phyloP scores from a whole-genome alignment of 2,329 filamentous ascomycete genomes.

The Rutstroemia sp. region DNA sequence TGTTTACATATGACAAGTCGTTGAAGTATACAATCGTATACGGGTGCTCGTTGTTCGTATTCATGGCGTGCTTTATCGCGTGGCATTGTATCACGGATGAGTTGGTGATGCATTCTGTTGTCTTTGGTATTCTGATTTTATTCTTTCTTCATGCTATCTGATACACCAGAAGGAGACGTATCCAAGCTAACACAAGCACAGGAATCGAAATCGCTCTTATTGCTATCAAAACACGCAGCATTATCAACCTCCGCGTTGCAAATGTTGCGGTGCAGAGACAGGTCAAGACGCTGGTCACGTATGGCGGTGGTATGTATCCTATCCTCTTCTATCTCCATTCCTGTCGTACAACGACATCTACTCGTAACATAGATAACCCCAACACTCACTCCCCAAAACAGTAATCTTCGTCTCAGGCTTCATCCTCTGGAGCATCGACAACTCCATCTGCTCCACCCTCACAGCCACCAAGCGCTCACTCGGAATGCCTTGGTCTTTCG shows the following conservation, averaged over 20 bases:
- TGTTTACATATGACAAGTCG: conserved; percentile 39
- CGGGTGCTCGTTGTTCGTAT: conserved; percentile 34
- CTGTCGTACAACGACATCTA: too few relatives aligned
- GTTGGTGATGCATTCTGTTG: conserved; percentile 12
- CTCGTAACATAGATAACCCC: too few relatives aligned
- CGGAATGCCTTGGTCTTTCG: conserved; percentile 47
- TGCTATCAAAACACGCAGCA: conserved; percentile 20
- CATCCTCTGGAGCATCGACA: conserved; percentile 50
- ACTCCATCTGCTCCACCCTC: conserved; percentile 43
- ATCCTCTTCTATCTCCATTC: too few relatives aligned
- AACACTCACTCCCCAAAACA: neutral
- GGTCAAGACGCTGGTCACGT: conserved; percentile 19
- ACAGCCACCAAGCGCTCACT: conserved; percentile 37
- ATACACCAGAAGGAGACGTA: too few relatives aligned
- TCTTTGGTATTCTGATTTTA: conserved; percentile 15
- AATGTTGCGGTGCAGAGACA: conserved; percentile 19
- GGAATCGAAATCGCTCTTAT: conserved; percentile 18
- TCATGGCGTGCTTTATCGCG: conserved; percentile 37
- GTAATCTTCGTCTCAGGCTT: conserved; percentile 39
- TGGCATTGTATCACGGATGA: conserved; percentile 22
- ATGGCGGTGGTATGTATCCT: conserved; percentile 19
- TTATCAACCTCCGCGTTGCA: conserved; percentile 22
- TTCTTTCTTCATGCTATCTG: neutral
- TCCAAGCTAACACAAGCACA: neutral
- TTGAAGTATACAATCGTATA: conserved; percentile 39